Conservation (phyloP, 805 yeast genomes). For the Yamadazyma ubonensis region DNA sequence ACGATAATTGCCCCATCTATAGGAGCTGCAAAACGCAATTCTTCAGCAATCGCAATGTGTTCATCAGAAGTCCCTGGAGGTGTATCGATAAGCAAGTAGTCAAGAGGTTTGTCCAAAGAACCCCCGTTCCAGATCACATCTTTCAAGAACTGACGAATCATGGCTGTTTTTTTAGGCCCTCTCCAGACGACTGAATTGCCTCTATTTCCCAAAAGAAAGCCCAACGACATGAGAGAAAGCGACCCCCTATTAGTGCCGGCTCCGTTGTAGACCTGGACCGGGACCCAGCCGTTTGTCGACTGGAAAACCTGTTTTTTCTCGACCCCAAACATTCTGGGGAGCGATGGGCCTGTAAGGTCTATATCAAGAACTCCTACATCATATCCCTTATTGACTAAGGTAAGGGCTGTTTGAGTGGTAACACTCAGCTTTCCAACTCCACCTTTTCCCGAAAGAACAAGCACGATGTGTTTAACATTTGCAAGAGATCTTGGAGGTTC, state of each 20-base stretch:
- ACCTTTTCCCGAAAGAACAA: constrained; percentile 91
- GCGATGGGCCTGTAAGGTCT: constrained; percentile 94
- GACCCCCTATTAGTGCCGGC: constrained; percentile 28
- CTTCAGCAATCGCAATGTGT: constrained; percentile 95
- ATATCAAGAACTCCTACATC: constrained; percentile 95
- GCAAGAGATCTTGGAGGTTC: constrained; percentile 33
- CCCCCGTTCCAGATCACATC: constrained; percentile 98
- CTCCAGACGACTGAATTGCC: constrained; percentile 96
- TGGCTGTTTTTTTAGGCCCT: constrained; percentile 97
- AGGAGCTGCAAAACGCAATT: constrained; percentile 64
- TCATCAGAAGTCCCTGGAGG: constrained; percentile 99
- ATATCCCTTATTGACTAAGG: constrained; percentile 65
- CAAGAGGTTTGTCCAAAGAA: constrained; percentile 46
- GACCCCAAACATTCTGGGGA: constrained; percentile 94
- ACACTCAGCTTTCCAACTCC: constrained; percentile 98
- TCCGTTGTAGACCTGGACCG: constrained; percentile 52
- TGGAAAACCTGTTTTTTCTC: constrained; percentile 81
- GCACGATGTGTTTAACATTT: constrained; percentile 69
- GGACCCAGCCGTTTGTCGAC: constrained; percentile 85
- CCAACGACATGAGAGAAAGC: constrained; percentile 78
- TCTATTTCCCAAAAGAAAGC: constrained; percentile 78
- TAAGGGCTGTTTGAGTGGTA: constrained; percentile 89
- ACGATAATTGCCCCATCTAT: constrained; percentile 90
- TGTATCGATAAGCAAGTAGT: constrained; percentile 85
- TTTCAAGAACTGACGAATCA: constrained; percentile 88